These are phyloP conservation scores for Alternaria triticimaculans DNA, from an alignment of 2,329 filamentous ascomycete genomes.

Conservation along the genomic window DNA sequence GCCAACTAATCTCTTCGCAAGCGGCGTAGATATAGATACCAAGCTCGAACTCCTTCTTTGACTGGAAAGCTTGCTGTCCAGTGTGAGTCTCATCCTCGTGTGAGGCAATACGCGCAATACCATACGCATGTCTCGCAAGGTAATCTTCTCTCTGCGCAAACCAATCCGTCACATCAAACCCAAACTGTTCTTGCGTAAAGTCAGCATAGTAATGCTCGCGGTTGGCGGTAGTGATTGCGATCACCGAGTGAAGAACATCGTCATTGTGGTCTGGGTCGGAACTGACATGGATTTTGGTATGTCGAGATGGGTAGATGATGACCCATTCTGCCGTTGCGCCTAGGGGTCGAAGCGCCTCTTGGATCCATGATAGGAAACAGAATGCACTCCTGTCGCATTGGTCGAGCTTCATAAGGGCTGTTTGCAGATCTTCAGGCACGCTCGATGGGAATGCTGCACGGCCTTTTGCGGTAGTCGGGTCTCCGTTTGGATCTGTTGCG, in stretches of 20 bases:
- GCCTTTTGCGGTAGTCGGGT: background rate
- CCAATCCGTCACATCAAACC: background rate
- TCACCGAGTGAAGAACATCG: background rate
- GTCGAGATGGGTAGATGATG: background rate
- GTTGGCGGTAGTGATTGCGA: background rate
- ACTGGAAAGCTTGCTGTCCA: background rate
- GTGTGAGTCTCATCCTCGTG: background rate
- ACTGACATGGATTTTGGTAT: background rate
- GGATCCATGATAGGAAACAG: background rate
- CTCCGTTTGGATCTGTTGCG: background rate
- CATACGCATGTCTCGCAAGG: background rate
- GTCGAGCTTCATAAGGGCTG: background rate
- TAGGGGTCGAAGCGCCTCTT: background rate
- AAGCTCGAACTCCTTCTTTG: background rate
- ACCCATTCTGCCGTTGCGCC: background rate
- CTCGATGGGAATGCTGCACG: background rate
- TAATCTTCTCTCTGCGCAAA: background rate
- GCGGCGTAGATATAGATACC: background rate
- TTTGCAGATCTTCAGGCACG: background rate
- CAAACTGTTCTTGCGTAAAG: conserved; percentile 9
- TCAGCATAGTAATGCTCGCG: conserved; percentile 2
- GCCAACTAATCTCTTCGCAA: background rate
- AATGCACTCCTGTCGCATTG: background rate
- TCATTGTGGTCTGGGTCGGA: background rate
- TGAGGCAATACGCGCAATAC: background rate